Base-by-base conservation (phyloP, 768 basidiomycete genomes). In the Leucosporidium yakuticum region DNA sequence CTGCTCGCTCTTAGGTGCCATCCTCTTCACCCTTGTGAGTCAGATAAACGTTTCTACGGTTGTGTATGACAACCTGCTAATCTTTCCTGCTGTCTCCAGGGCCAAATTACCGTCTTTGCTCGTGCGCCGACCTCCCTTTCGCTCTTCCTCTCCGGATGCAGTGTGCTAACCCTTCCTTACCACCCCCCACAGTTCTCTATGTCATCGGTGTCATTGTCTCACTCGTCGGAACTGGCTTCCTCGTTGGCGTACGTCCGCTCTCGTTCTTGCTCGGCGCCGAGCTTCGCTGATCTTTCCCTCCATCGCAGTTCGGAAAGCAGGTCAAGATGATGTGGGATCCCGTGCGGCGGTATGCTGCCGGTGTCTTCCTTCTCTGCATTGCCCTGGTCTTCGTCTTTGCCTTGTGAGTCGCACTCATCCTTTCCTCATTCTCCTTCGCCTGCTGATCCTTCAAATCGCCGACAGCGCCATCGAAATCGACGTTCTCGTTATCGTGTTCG, bases 321-420 rank as follows among this genome's bases (percentile, higher is more conserved):
- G 32, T 63, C 55, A 66, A 69, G 62, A 60, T 63, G 49, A 71
- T 68, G 67, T 65, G 64, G 67, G 71, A 72, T n/a, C 71, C 71
- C 34, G 67, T 72, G 15, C 58, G 71, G 55, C 51, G 64, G 21
- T 72, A 72, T 29, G 67, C 71, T 0, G 67, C 68, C 4, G 48
- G 58, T 25, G 31, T 39, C 51, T 63, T 31, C 23, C 4, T 47
- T 14, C 59, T 60, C 5, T 59, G 59, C 27, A 49, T 57, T 31
- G 29, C 48, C 27, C 20, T 59, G 21, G 27, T 15, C n/a, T 23
- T 49, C n/a, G 51, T 48, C 6, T 20, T 47, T 44, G 39, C 39
- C 14, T 44, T 44, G 39, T 44, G 19, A 11, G 19, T 21, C n/a
- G 32, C 2, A 14, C 17, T 15, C 4, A 21, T 44, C 14, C 34